Percentiles rank a stretch among this genome's conserved stretches.
Conservation (phyloP, 495 filamentous ascomycete species). For the Talaromyces adpressus region DNA sequence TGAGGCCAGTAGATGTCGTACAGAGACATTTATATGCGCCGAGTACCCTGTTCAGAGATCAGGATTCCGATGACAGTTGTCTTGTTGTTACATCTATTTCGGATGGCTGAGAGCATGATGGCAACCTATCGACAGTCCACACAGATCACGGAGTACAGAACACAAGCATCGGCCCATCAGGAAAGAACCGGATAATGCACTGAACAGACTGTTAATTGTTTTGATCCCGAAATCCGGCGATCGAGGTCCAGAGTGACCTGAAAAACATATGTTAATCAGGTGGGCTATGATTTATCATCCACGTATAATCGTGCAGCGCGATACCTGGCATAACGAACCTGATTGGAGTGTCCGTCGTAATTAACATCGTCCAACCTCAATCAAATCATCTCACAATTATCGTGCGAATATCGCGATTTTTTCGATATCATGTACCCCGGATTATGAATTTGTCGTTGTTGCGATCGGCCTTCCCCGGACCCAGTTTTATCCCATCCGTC, state of each 20-base stretch:
- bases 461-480: constrained; percentile 2
- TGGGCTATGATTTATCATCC: neutral
- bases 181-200: neutral
- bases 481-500: neutral
- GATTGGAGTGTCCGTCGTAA: neutral
- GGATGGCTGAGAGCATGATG: neutral
- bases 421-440: neutral
- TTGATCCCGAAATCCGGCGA: neutral
- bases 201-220: neutral
- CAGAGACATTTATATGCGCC: neutral
- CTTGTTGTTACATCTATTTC: neutral
- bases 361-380: neutral
- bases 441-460: neutral
- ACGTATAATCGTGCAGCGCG: neutral
- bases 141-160: neutral
- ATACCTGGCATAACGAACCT: neutral
- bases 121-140: neutral
- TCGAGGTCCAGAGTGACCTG: neutral
- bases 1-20: neutral
- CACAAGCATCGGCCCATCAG: neutral
- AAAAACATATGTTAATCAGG: neutral
- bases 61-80: neutral
- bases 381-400: neutral
- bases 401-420: neutral
- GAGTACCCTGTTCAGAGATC: neutral